Conservation (phyloP, 495 filamentous ascomycete species). For the Emericellopsis terricola region DNA sequence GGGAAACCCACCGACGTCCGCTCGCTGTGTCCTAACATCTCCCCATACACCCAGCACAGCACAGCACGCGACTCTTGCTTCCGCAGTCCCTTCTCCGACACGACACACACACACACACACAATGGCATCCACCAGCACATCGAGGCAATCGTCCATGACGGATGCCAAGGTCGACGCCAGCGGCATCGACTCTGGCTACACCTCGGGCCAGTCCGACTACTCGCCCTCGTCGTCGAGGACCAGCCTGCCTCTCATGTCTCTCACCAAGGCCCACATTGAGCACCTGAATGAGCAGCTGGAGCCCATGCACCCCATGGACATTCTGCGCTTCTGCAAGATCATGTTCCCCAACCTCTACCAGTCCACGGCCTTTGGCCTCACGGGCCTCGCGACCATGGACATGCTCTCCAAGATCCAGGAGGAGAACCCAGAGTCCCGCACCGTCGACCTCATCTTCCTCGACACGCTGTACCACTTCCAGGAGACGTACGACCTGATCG, state of each 20-base stretch:
- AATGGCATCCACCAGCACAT: no score
- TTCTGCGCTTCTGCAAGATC: conserved; percentile 80
- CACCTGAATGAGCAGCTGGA: conserved; percentile 80
- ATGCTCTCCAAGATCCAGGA: conserved; percentile 78
- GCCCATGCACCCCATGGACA: conserved; percentile 57
- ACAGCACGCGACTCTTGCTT: no score
- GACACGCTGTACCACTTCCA: conserved; percentile 92
- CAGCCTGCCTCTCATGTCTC: conserved; percentile 37
- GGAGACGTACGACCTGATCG: conserved; percentile 72
- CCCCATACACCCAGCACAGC: no score
- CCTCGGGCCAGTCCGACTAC: conserved; percentile 71
- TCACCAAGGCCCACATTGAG: conserved; percentile 76
- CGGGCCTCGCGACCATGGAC: conserved; percentile 83
- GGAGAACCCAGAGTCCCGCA: conserved; percentile 37
- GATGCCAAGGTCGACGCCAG: conserved; percentile 8
- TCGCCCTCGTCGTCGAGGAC: conserved; percentile 43
- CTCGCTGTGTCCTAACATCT: no score
- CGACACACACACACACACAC: no score
- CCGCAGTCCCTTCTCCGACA: no score
- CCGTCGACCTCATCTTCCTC: conserved; percentile 88
- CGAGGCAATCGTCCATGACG: no score
- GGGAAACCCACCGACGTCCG: no score
- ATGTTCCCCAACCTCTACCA: conserved; percentile 86
- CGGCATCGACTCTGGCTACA: conserved; percentile 13
- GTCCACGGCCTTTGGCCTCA: conserved; percentile 92